Base-by-base conservation (phyloP, 2,329 filamentous ascomycete species). In the Trichoderma koningiopsis region DNA sequence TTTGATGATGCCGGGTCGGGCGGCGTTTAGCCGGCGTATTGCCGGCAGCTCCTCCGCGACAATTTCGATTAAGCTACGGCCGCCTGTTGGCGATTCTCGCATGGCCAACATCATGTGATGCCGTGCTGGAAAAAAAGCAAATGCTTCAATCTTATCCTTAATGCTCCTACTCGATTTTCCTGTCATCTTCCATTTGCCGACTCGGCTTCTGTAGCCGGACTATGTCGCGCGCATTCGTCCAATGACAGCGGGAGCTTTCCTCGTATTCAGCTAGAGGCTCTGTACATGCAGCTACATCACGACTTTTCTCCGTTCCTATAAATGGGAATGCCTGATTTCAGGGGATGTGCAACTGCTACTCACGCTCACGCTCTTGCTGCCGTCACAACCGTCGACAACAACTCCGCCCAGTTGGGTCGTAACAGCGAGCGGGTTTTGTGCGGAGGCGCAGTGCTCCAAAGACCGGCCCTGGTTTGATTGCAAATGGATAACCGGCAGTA, bases 1-100 rank as follows among this genome's bases (percentile, higher is more conserved):
- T 59, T 67, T 67, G 63, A 67, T 67, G 63, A 67, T 49, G 63
- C 63, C 63, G 57, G 33, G 52, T 8, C 37, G 13, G 27, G 63
- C 53, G 27, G 55, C 47, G 31, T 68, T 68, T 61, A 60, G 52
- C 65, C 65, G 65, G 31, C 1, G 24, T 61, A 68, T 55, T 61
- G 47, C 65, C 65, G 65, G 24, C 7, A 68, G 53, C 57, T 33
- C n/a, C 22, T 37, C n/a, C 22, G 19, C 37, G 29, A 40, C 22
- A 58, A 58, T 59, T 31, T 64, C 61, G 61, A 63, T 33, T 19
- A n/a, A n/a, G 40, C 40, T 19, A n/a, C 40, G 7, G 5, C 40
- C 40, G 40, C 40, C 40, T 43, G 40, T 4, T 43, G 40, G 19
- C 40, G 40, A 43, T 8, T 19, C 16, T 43, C 40, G 16, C 40